phyloP scores from a whole-genome alignment of 768 basidiomycete species.

The Nidularia pulvinata region DNA sequence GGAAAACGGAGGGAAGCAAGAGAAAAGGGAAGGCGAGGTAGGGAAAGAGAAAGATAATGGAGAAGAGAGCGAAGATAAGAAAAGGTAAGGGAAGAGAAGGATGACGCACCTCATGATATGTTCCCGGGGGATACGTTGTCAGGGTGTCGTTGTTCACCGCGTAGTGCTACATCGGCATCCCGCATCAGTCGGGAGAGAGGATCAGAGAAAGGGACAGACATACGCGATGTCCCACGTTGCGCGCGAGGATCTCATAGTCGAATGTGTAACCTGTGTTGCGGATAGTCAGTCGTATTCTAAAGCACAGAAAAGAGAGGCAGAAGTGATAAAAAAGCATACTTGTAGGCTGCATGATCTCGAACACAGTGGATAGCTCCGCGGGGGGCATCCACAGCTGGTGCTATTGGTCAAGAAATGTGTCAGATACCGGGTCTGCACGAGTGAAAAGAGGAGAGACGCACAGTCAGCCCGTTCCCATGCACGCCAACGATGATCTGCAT shows the following conservation, averaged over 20 bases:
- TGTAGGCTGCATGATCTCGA: constrained; percentile 66
- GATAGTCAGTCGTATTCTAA: too few relatives aligned
- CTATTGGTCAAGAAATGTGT: constrained; percentile 3
- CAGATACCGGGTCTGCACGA: background rate
- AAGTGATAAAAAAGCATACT: constrained; percentile 26
- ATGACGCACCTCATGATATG: constrained; percentile 4
- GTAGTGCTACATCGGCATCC: constrained; percentile 9
- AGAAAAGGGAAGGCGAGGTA: too few relatives aligned
- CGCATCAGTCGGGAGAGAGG: too few relatives aligned
- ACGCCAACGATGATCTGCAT: constrained; percentile 31
- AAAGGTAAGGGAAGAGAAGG: background rate
- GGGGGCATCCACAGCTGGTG: constrained; percentile 74
- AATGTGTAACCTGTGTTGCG: constrained; percentile 26
- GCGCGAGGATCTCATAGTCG: constrained; percentile 39
- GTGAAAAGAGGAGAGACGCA: constrained; percentile 4
- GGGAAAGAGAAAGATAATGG: too few relatives aligned
- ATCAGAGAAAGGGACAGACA: too few relatives aligned
- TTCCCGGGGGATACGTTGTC: constrained; percentile 12
- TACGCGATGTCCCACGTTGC: constrained; percentile 39
- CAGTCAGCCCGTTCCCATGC: constrained; percentile 62
- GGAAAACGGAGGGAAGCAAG: too few relatives aligned
- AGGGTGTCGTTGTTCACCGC: constrained; percentile 18
- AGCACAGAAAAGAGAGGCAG: too few relatives aligned
- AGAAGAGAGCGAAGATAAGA: too few relatives aligned
- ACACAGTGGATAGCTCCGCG: constrained; percentile 61